phyloP scores from a whole-genome alignment of 306 rosid genomes.

The Lithocarpus polystachyus region DNA sequence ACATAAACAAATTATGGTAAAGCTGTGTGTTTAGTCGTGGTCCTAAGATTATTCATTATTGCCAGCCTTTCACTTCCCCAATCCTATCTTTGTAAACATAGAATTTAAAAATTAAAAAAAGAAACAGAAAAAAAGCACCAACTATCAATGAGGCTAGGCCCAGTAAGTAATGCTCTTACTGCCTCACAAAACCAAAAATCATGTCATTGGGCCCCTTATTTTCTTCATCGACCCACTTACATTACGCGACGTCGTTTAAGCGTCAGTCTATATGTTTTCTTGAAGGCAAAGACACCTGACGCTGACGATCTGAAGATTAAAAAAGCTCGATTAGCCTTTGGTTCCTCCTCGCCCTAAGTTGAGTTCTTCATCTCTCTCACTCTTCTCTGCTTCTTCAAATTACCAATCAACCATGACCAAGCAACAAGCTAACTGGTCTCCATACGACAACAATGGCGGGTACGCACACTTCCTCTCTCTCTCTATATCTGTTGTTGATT shows the following conservation, averaged over 20 bases:
- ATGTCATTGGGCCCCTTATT: neutral
- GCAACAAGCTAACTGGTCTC: slow-evolving; percentile 88
- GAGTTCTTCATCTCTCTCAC: neutral
- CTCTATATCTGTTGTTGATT: neutral
- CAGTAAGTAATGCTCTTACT: neutral
- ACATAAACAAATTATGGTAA: no score
- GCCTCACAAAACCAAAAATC: neutral
- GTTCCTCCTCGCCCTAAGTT: slow-evolving; percentile 17
- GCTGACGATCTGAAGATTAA: slow-evolving; percentile 27
- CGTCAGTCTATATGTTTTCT: slow-evolving; percentile 13
- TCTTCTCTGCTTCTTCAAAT: neutral
- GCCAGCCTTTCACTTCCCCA: no score
- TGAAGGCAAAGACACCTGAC: slow-evolving; percentile 51
- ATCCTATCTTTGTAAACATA: no score
- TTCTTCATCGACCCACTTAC: neutral
- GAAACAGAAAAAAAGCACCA: no score
- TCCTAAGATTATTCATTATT: no score
- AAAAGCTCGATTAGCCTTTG: neutral
- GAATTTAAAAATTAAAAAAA: no score
- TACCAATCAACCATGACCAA: slow-evolving; percentile 50
- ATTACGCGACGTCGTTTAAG: slow-evolving; percentile 11
- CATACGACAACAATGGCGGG: slow-evolving; percentile 99
- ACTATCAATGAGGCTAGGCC: neutral
- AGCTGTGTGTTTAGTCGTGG: no score
- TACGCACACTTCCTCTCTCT: slow-evolving; percentile 20